Evolutionary conservation across 805 yeast genomes (phyloP), one percentile per base, ranked within the genome.

Genomic region (Jamesozyma jinghongensis): DNA sequence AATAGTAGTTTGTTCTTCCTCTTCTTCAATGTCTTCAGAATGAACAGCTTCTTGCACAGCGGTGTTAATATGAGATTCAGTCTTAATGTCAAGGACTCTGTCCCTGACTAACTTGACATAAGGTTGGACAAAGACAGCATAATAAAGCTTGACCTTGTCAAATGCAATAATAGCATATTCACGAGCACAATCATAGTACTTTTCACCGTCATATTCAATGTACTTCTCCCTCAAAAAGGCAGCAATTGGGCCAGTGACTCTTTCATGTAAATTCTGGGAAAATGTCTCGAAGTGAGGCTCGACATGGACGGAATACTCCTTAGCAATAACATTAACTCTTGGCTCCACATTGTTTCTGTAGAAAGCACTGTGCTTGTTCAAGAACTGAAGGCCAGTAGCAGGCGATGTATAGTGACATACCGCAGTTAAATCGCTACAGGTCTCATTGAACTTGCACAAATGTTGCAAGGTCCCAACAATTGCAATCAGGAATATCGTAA

Each of bases 361-460:
- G 11, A 45, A 36, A n/a, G 14, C 33, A 32, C 40, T 46, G 12
- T 41, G 36, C 19, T 42, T 43, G 13, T 36, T 17, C 19, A 53
- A 32, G n/a, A 35, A 30, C n/a, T 37, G 27, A 35, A 50, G 40
- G 54, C 56, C 50, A 5, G 38, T 38, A 10, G 40, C 26, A 12
- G 55, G 54, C 7, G 50, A 36, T 13, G 56, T 47, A 36, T 50
- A 51, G 19, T 47, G 47, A 22, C 59, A 54, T 16, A 47, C 36
- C 36, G 46, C 46, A 3, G 22, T 26, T 30, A 48, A 40, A 8
- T 49, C 44, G 13, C 33, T 38, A 11, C 54, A 45, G 32, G 56
- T 50, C n/a, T 44, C 41, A 22, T 44, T 45, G 19, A 41, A 36
- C 22, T 47, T 36, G 38, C 59, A 53, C 19, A 42, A 52, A 20